Base-by-base conservation (phyloP, 2,329 filamentous ascomycete genomes). In the Hypoxylon sp. region DNA sequence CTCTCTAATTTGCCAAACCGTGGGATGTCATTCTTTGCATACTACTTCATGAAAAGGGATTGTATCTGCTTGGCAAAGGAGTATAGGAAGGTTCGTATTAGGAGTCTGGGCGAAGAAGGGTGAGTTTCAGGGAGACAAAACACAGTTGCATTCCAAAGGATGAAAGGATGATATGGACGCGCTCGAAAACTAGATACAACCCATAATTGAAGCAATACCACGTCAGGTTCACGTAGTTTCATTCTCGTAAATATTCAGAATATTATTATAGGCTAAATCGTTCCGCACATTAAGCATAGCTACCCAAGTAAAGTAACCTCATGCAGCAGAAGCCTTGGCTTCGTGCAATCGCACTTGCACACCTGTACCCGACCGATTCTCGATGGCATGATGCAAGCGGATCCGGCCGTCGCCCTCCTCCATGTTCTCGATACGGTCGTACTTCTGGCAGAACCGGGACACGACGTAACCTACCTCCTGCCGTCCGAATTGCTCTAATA, bases 341-440 rank as follows among this genome's bases (percentile, higher is more conserved):
- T 74, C 76, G 60, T 78, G 77, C 25, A 76, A 46, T 48, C 72
- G 74, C 28, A 80, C 75, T 55, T 78, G 75, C 1, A 80, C 78
- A 5, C 77, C 78, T 30, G 75, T 77, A 32, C 73, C 78, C n/a
- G 72, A 76, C 21, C 73, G 65, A 23, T 76, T 68, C 19, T 78
- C 70, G 61, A 75, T 75, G 11, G 74, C 74, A 45, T 75, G 74
- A 53, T 75, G 74, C 28, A 75, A 53, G 9, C 68, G 69, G 38
- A 75, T 68, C 13, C 72, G 69, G 21, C 67, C 67, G 46, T 75
- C 71, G 48, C 76, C 73, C 34, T 70, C 72, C 23, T 79, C 77
- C 56, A 77, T 55, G 65, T 75, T 75, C 68, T 75, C 73, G 46
- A 75, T 74, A 41, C 65, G 61, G 67, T 75, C 72, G 52, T 74